Conservation (phyloP, 441 rosid genomes). For the Pelargonium fulgidum region DNA sequence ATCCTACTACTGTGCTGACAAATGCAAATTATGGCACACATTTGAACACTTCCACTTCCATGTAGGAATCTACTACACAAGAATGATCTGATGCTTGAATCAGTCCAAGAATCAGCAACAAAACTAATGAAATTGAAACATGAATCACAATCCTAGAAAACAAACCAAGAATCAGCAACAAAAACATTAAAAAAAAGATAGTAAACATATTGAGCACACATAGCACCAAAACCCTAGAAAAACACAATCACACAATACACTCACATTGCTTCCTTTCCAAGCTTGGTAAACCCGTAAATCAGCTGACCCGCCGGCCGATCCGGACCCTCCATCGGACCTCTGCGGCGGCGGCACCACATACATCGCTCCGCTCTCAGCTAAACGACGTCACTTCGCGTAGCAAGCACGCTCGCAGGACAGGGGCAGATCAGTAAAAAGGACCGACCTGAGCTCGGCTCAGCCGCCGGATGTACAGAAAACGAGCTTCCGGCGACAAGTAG, state of each 20-base stretch:
- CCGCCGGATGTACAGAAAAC: not conserved
- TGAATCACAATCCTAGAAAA: too few species aligned
- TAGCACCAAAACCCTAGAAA: constrained; percentile 7
- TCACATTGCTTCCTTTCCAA: constrained; percentile 91
- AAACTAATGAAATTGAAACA: too few species aligned
- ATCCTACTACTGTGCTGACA: too few species aligned
- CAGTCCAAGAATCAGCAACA: too few species aligned
- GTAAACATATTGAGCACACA: not conserved
- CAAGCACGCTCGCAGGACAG: not conserved
- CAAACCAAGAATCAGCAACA: not conserved
- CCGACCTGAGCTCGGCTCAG: not conserved
- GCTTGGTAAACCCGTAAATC: constrained; percentile 52
- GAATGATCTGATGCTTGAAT: too few species aligned
- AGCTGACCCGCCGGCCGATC: constrained; percentile 34
- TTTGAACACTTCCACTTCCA: too few species aligned
- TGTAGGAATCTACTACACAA: too few species aligned
- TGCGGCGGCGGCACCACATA: constrained; percentile 55
- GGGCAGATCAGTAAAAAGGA: too few species aligned
- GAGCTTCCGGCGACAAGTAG: not conserved
- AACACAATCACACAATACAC: constrained; percentile 16
- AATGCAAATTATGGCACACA: too few species aligned
- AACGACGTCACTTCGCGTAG: not conserved
- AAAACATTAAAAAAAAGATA: not conserved
- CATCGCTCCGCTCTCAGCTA: constrained; percentile 30
- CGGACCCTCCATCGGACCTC: constrained; percentile 41